A percentile compares a stretch with the other conserved stretches of the same genome.
Evolutionary conservation across 2,329 filamentous ascomycete genomes (phyloP).

Genomic region (Microsporum canis): DNA sequence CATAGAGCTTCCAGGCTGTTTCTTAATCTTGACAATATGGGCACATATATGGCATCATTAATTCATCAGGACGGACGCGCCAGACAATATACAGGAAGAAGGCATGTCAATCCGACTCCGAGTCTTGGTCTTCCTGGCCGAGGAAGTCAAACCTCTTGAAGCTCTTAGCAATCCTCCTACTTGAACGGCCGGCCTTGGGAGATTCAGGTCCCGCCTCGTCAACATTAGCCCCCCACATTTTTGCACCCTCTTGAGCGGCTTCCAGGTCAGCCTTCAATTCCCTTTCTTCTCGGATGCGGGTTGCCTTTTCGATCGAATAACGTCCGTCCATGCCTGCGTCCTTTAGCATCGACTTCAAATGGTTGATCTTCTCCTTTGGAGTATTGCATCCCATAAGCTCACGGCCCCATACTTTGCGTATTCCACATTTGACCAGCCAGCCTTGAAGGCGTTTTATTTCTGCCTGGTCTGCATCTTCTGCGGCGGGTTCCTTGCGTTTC

Average conservation of each 20-base stretch:
- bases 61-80: neutral
- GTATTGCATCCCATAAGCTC: slow-evolving; percentile 70
- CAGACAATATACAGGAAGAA: neutral
- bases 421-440: slow-evolving; percentile 78
- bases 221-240: slow-evolving; percentile 56
- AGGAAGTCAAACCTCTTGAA: slow-evolving; percentile 47
- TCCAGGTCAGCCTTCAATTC: slow-evolving; percentile 78
- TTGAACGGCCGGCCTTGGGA: slow-evolving; percentile 27
- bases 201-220: slow-evolving; percentile 31
- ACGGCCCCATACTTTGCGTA: slow-evolving; percentile 81
- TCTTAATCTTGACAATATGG: neutral
- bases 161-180: slow-evolving; percentile 33
- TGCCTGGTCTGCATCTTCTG: slow-evolving; percentile 52
- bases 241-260: slow-evolving; percentile 69
- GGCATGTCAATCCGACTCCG: slow-evolving; percentile 23
- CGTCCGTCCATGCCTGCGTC: slow-evolving; percentile 82
- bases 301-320: slow-evolving; percentile 73
- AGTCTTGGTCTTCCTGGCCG: slow-evolving; percentile 57
- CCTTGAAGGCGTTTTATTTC: slow-evolving; percentile 83
- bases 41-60: neutral
- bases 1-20: neutral
- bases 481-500: slow-evolving; percentile 36
- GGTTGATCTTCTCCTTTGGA: slow-evolving; percentile 64
- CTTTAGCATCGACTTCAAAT: slow-evolving; percentile 65
- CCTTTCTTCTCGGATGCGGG: slow-evolving; percentile 73